Evolutionary conservation across 148 eudicot genomes (phyloP).

Genomic region (Rhododendron mucronatum): DNA sequence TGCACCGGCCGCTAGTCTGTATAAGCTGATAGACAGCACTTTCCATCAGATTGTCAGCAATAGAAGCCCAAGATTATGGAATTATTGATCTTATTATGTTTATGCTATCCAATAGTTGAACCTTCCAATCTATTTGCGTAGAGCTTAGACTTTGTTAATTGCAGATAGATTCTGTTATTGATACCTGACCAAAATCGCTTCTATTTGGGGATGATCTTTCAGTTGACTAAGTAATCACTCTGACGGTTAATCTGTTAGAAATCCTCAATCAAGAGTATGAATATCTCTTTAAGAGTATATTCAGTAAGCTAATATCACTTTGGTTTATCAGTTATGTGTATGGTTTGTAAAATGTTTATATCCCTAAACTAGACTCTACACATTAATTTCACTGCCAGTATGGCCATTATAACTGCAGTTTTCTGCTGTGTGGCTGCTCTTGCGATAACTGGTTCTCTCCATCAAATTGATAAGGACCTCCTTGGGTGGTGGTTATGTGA

Average conservation of each 20-base stretch:
- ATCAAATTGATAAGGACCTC: constrained; percentile 89
- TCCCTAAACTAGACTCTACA: background rate
- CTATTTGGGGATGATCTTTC: background rate
- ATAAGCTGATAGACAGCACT: background rate
- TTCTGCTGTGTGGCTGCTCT: constrained; percentile 96
- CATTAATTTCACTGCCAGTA: background rate
- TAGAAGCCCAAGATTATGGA: no score
- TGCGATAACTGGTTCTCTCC: constrained; percentile 80
- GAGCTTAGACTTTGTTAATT: background rate
- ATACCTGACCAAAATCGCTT: background rate
- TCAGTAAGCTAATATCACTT: background rate
- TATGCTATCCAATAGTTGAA: background rate
- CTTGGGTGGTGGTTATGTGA: constrained; percentile 99
- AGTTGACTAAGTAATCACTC: background rate
- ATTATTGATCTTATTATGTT: no score
- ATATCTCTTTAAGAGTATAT: background rate
- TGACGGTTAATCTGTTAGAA: background rate
- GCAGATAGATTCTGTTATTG: background rate
- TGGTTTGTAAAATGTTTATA: background rate
- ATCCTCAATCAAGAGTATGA: background rate
- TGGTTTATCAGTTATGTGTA: background rate
- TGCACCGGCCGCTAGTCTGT: background rate
- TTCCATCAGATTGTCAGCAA: background rate
- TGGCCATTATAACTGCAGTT: constrained; percentile 40
- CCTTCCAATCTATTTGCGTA: background rate